Evolutionary conservation across 2,329 filamentous ascomycete genomes (phyloP).

Genomic region (Colletotrichum sp.): DNA sequence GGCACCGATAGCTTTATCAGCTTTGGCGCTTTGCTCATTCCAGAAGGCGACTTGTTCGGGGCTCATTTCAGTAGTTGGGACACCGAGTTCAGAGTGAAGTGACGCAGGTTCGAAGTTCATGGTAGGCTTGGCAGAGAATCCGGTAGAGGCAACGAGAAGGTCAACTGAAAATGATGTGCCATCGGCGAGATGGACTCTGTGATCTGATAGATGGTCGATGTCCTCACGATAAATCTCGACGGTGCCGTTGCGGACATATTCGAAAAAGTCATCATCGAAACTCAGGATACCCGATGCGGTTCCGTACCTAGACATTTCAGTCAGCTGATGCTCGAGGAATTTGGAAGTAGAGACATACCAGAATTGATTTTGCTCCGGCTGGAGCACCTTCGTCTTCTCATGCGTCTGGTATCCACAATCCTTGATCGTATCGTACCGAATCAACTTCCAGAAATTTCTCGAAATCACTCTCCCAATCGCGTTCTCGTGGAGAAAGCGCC

Average conservation of each 20-base stretch:
- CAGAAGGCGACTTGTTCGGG: constrained; percentile 19
- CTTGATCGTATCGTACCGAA: constrained; percentile 31
- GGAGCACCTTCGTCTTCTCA: constrained; percentile 38
- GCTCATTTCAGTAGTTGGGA: constrained; percentile 22
- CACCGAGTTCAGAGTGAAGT: constrained; percentile 21
- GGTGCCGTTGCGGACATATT: constrained; percentile 56
- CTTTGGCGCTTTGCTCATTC: constrained; percentile 9
- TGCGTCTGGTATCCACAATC: constrained; percentile 38
- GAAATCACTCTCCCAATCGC: constrained; percentile 34
- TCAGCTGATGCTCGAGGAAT: accelerated
- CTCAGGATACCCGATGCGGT: constrained; percentile 65
- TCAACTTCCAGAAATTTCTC: constrained; percentile 55
- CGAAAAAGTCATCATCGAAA: constrained; percentile 61
- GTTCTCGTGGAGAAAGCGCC: constrained; percentile 25
- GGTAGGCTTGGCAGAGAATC: constrained; percentile 26
- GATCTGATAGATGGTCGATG: constrained; percentile 49
- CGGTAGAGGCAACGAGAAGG: constrained; percentile 41
- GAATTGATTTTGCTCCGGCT: constrained; percentile 50
- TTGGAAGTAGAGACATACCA: constrained; percentile 25
- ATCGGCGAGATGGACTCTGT: constrained; percentile 51
- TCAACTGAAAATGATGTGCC: constrained; percentile 50
- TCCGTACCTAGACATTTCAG: constrained; percentile 48
- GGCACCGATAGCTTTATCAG: constrained; percentile 19
- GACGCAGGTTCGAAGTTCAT: constrained; percentile 23
- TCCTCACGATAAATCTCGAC: constrained; percentile 62